Evolutionary conservation across 306 rosid genomes (phyloP), one percentile per base, ranked within the genome.

Genomic region (Prunus kanzakura): DNA sequence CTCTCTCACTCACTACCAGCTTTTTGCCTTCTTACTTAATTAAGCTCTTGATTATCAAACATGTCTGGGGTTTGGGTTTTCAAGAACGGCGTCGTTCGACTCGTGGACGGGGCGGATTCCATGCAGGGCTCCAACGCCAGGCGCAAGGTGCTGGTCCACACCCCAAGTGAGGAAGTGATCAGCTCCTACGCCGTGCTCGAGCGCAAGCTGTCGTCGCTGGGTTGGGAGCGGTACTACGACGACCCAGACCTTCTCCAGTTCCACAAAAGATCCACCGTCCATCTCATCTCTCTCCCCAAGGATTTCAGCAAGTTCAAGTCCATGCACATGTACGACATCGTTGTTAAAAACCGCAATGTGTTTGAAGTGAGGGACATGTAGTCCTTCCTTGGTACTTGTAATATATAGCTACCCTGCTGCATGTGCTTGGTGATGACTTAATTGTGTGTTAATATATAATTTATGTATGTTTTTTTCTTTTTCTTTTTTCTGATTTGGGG

Each of bases 31-130:
- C 43, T 16, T 50, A 4, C 3, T 55, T 15, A 54, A 20, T 29
- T 51, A 69, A 54, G 20, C 19, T 43, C 14, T 13, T 71, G 35
- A 43, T 54, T 49, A 2, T 1, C 5, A 41, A 62, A 11, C 29
- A 87, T 96, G 99, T 86, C 99, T 0, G 99, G 99, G 49, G 98
- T 96, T 51, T 92, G 99, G 99, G 91, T 92, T 4, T 92, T 92
- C 97, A 89, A 82, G 82, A 89, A 96, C 84, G 96, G 97, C 3
- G 97, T 96, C 52, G 84, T 92, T 23, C 82, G 97, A 46, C 83
- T 96, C 32, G 93, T 92, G 61, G 99, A 96, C 77, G 96, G 91
- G 1, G 84, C 83, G 0, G 95, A 86, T 19, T 72, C 90, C 32
- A 32, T 76, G 9, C 79, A 71, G 22, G 84, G 83, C 2, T 72